A percentile compares a stretch with the other conserved stretches of the same genome.
These are phyloP conservation scores for Lecanicillium sp. DNA, from an alignment of 2,329 filamentous ascomycete species.

Conservation along the genomic window DNA sequence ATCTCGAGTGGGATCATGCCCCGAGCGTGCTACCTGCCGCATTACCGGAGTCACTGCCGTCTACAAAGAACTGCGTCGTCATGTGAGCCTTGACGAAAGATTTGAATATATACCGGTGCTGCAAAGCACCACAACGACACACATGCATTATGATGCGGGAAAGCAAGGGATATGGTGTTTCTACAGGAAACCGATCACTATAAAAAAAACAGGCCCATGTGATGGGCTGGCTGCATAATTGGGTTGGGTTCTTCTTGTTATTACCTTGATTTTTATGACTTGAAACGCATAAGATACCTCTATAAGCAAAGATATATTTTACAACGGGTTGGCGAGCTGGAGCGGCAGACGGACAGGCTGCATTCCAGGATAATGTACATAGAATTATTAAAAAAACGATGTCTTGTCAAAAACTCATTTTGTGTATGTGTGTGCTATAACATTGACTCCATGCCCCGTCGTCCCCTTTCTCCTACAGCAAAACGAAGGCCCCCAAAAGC, in stretches of 20 bases:
- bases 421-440: not conserved
- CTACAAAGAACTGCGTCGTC: constrained; percentile 32
- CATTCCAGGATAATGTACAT: constrained; percentile 14
- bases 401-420: no score
- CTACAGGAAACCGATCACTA: not conserved
- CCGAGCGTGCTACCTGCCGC: constrained; percentile 29
- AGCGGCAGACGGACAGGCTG: no score
- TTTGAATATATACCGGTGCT: no score
- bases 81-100: constrained; percentile 28
- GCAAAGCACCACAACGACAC: no score
- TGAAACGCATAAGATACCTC: constrained; percentile 1
- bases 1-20: constrained; percentile 50
- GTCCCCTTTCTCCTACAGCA: no score
- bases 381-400: constrained; percentile 8
- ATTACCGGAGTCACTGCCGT: constrained; percentile 22
- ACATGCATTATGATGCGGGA: not conserved
- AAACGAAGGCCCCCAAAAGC: not conserved
- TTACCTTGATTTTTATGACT: constrained; percentile 1
- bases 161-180: not conserved
- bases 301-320: constrained; percentile 6
- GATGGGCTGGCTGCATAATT: no score
- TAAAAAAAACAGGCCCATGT: no score
- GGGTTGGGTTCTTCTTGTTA: constrained; percentile 1
- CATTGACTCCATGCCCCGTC: not conserved
- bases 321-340: no score